phyloP scores from a whole-genome alignment of 805 yeast species.

The Lipomyces anomalus region DNA sequence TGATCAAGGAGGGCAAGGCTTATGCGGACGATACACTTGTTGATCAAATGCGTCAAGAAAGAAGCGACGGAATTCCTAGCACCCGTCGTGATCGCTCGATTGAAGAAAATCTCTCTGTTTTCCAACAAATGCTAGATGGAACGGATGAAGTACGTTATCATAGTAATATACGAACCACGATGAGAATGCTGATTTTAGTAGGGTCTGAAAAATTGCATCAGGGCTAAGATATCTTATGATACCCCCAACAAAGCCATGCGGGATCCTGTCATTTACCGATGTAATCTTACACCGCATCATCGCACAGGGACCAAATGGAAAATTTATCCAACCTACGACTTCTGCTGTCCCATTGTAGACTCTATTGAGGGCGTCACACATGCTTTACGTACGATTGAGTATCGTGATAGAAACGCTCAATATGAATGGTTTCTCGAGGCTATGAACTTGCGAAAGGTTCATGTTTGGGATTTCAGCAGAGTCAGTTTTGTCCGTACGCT shows the following conservation, averaged over 20 bases:
- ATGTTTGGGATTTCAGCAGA: conserved; percentile 97
- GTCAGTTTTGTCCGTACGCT: conserved; percentile 94
- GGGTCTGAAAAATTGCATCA: conserved; percentile 85
- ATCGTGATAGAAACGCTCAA: conserved; percentile 97
- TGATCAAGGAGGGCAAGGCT: conserved; percentile 94
- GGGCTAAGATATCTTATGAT: conserved; percentile 93
- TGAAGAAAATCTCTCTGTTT: conserved; percentile 83
- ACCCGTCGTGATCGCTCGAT: conserved; percentile 87
- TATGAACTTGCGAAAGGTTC: conserved; percentile 79
- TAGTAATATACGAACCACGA: background rate
- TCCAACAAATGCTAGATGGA: conserved; percentile 90
- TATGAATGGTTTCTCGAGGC: conserved; percentile 92
- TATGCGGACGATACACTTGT: conserved; percentile 95
- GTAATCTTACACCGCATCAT: conserved; percentile 96
- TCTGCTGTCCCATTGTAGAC: conserved; percentile 97
- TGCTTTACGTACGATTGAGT: conserved; percentile 95
- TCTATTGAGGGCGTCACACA: conserved; percentile 96
- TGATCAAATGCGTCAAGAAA: conserved; percentile 95
- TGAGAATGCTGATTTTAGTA: background rate
- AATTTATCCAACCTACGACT: conserved; percentile 96
- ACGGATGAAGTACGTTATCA: conserved; percentile 53
- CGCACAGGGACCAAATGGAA: conserved; percentile 93
- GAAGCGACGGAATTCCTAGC: conserved; percentile 95
- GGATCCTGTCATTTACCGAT: conserved; percentile 97
- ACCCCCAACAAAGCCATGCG: conserved; percentile 91